Evolutionary conservation across 768 basidiomycete genomes (phyloP).

Genomic region (Termitomyces sp.): DNA sequence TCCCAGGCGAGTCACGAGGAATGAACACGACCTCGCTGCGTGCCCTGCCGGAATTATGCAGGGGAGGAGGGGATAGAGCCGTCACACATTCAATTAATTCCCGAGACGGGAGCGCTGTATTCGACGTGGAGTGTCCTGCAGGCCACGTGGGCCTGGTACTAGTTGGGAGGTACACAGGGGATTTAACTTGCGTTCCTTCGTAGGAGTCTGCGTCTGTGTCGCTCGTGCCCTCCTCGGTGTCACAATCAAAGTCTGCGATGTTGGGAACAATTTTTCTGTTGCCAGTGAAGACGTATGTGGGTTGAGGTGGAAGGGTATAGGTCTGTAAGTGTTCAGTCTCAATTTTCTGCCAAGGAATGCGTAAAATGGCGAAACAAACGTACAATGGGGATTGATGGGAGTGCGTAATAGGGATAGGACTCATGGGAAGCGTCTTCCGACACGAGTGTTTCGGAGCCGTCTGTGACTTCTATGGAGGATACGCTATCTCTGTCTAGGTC

Average conservation of each 20-base stretch:
- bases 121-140: not conserved
- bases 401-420: not conserved
- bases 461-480: slow-evolving; percentile 8
- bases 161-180: not conserved
- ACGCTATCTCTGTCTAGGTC: slow-evolving; percentile 3
- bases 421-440: not conserved
- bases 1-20: slow-evolving; percentile 16
- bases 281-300: slow-evolving; percentile 2
- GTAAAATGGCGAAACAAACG: not conserved
- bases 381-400: slow-evolving; percentile 1
- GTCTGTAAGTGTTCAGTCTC: not conserved
- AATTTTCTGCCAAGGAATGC: not conserved
- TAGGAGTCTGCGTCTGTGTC: slow-evolving; percentile 14
- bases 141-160: not conserved
- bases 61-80: slow-evolving; percentile 15
- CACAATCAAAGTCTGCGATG: slow-evolving; percentile 13
- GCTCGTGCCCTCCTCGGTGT: slow-evolving; percentile 1
- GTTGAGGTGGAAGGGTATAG: not conserved
- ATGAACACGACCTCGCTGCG: slow-evolving; percentile 18
- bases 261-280: slow-evolving; percentile 15
- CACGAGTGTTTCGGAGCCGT: slow-evolving; percentile 10
- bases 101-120: not conserved
- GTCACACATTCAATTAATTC: slow-evolving; percentile 13
- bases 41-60: slow-evolving; percentile 16
- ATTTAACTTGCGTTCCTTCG: slow-evolving; percentile 1